Percentiles rank a stretch among this genome's conserved stretches.
phyloP scores from a whole-genome alignment of 1,139 yeast genomes.

The Spathaspora sp. region DNA sequence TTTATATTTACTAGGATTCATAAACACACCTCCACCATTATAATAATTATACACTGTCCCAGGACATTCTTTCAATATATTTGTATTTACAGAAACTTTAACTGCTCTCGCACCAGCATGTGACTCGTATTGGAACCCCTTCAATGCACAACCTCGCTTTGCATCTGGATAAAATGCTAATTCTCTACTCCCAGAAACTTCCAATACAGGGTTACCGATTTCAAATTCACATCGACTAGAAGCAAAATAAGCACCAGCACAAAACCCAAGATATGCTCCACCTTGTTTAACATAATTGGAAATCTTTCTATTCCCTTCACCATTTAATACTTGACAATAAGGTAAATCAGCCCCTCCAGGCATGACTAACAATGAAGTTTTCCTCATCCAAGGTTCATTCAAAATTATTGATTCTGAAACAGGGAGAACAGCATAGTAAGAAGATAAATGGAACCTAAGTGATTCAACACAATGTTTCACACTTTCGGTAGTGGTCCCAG shows the following conservation, averaged over 20 bases:
- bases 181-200: slow-evolving; percentile 84
- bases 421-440: slow-evolving; percentile 81
- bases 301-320: slow-evolving; percentile 63
- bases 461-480: slow-evolving; percentile 83
- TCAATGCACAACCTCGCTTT: slow-evolving; percentile 76
- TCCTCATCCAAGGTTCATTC: slow-evolving; percentile 85
- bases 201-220: slow-evolving; percentile 64
- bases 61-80: slow-evolving; percentile 25
- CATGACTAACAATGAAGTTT: slow-evolving; percentile 75
- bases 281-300: slow-evolving; percentile 70
- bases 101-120: slow-evolving; percentile 75
- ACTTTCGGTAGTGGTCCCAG: slow-evolving; percentile 85
- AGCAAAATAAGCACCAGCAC: slow-evolving; percentile 96
- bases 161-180: slow-evolving; percentile 78
- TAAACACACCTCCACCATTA: slow-evolving; percentile 89
- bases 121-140: slow-evolving; percentile 76
- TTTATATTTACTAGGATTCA: slow-evolving; percentile 60
- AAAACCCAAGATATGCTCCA: slow-evolving; percentile 81
- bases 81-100: slow-evolving; percentile 38
- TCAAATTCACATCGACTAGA: slow-evolving; percentile 81
- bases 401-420: slow-evolving; percentile 62
- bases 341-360: slow-evolving; percentile 99
- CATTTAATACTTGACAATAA: slow-evolving; percentile 67
- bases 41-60: slow-evolving; percentile 45
- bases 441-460: slow-evolving; percentile 72